These are phyloP conservation scores for Dioscorea alata DNA, from an alignment of 106 monocot genomes.

Conservation along the genomic window DNA sequence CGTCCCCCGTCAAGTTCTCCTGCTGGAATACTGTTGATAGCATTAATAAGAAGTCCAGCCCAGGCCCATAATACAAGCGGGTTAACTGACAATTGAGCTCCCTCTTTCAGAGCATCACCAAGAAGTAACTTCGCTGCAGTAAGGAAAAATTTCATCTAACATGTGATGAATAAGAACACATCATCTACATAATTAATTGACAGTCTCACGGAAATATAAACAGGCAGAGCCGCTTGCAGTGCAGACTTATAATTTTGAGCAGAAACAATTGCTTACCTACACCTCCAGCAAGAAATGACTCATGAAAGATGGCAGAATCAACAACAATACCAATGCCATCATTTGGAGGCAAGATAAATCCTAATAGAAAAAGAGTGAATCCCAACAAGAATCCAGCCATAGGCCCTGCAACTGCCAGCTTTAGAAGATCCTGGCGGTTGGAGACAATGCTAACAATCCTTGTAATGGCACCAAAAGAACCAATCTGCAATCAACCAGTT, in stretches of 20 bases:
- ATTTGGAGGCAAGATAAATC: conserved; percentile 76
- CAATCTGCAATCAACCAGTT: conserved; percentile 55
- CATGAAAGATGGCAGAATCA: conserved; percentile 88
- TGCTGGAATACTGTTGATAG: conserved; percentile 88
- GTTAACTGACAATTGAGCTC: conserved; percentile 61
- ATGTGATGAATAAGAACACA: background rate
- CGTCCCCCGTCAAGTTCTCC: conserved; percentile 98
- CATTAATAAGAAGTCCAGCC: conserved; percentile 94
- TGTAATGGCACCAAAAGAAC: conserved; percentile 94
- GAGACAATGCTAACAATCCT: conserved; percentile 71
- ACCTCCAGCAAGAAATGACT: conserved; percentile 91
- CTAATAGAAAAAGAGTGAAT: conserved; percentile 61
- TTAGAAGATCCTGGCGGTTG: conserved; percentile 78
- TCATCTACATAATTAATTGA: background rate
- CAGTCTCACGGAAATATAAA: background rate
- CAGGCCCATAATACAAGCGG: conserved; percentile 91
- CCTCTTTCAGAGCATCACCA: conserved; percentile 86
- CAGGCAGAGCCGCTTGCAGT: background rate
- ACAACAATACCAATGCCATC: conserved; percentile 77
- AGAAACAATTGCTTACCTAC: conserved; percentile 43
- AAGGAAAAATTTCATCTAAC: background rate
- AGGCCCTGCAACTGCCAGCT: conserved; percentile 84
- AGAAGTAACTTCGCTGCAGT: conserved; percentile 77
- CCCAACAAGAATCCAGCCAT: conserved; percentile 75
- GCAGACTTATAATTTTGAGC: background rate